phyloP scores from a whole-genome alignment of 306 rosid genomes.

The Ormosia emarginata region DNA sequence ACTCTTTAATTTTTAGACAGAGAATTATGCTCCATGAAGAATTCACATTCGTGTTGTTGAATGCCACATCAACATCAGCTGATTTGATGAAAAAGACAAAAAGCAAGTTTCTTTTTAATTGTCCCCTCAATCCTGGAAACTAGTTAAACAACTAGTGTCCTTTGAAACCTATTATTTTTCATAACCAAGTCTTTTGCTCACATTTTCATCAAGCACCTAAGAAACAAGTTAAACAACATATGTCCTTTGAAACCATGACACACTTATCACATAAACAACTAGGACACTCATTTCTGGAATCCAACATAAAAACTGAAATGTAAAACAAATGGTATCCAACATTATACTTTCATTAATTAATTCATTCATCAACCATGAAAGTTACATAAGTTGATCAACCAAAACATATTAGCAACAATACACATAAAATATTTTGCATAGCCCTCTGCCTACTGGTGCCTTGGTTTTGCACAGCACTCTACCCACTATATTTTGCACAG shows the following conservation, averaged over 20 bases:
- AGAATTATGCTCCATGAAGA: not conserved
- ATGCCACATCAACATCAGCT: not conserved
- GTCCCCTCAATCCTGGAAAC: not conserved
- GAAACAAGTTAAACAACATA: not conserved
- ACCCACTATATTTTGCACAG: no score
- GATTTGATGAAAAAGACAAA: not conserved
- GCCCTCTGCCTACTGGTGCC: no score
- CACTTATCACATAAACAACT: not conserved
- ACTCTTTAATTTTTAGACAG: not conserved
- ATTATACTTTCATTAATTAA: no score
- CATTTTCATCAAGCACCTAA: not conserved
- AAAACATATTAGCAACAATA: no score
- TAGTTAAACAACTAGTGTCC: not conserved
- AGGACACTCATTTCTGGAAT: no score
- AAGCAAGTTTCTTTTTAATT: not conserved
- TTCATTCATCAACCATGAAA: no score
- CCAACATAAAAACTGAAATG: no score
- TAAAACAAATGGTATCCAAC: no score
- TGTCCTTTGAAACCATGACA: constrained; percentile 1
- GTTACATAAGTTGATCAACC: no score
- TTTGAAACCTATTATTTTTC: not conserved
- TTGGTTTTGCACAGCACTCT: no score
- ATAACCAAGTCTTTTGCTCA: not conserved
- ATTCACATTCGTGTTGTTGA: not conserved
- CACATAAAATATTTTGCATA: no score